phyloP scores from a whole-genome alignment of 129 eudicot species.

The Artemisia tridentata region DNA sequence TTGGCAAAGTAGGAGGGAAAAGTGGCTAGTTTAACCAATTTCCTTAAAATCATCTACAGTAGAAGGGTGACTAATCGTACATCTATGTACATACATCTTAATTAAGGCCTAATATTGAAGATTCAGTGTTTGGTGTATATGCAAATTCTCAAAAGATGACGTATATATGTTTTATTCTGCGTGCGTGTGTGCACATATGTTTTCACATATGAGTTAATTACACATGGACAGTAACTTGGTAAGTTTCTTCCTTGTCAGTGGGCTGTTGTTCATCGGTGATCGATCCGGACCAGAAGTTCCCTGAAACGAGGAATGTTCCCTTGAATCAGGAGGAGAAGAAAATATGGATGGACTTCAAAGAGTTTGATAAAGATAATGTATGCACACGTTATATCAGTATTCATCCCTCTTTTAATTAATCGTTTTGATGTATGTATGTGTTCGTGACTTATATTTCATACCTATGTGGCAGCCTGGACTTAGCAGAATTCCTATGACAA shows the following conservation, averaged over 20 bases:
- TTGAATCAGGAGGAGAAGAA: not conserved
- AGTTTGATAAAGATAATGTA: not conserved
- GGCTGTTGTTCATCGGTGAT: too few species aligned
- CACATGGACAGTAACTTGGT: constrained; percentile 1
- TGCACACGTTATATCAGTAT: not conserved
- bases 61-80: too few species aligned
- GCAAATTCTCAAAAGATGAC: too few species aligned
- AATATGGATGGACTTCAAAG: not conserved
- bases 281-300: not conserved
- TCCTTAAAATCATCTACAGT: too few species aligned
- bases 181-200: too few species aligned
- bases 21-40: too few species aligned
- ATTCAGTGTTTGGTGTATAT: too few species aligned
- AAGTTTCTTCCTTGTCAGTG: not conserved
- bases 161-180: too few species aligned
- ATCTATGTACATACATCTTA: too few species aligned
- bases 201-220: not conserved
- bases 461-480: not conserved
- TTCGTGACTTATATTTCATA: not conserved
- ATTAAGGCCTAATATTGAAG: too few species aligned
- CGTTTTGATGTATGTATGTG: not conserved
- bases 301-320: not conserved
- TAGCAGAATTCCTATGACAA: rapidly evolving
- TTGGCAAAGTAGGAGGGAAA: too few species aligned
- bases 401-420: not conserved